Evolutionary conservation across 169 alveolate species (phyloP).

Genomic region (Plasmodium cynomolgi): DNA sequence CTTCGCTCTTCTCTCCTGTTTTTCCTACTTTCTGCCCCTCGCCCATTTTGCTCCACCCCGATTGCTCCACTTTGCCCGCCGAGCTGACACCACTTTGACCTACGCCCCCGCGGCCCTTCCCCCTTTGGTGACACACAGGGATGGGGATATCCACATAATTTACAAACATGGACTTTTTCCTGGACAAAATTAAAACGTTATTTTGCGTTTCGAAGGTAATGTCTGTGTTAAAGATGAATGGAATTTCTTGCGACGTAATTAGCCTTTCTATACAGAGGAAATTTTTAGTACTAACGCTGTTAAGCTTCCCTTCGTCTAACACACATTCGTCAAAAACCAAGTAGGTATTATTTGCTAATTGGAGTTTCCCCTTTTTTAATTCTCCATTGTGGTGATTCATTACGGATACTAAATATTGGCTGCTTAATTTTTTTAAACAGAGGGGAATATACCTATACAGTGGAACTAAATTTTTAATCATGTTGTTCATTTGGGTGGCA

Average conservation of each 20-base stretch:
- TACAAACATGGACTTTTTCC: conserved; percentile 59
- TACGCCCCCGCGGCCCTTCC: neutral
- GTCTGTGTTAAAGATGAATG: conserved; percentile 50
- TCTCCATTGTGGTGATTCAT: conserved; percentile 68
- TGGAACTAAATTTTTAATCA: conserved; percentile 63
- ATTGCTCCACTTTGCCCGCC: neutral
- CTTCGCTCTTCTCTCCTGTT: neutral
- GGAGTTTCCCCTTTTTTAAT: conserved; percentile 69
- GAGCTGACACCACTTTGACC: neutral
- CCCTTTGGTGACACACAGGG: conserved; percentile 20
- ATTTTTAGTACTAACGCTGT: conserved; percentile 51
- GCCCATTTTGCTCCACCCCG: neutral
- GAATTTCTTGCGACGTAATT: conserved; percentile 55
- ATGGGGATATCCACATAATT: conserved; percentile 54
- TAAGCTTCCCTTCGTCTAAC: conserved; percentile 56
- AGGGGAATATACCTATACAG: conserved; percentile 67
- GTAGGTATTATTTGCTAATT: conserved; percentile 68
- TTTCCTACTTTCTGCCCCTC: neutral
- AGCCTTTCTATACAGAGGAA: conserved; percentile 65
- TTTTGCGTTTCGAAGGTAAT: conserved; percentile 60
- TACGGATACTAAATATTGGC: conserved; percentile 50
- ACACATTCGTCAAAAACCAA: conserved; percentile 61
- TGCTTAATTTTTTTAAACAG: conserved; percentile 18
- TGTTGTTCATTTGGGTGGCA: conserved; percentile 10
- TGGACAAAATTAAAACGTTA: conserved; percentile 51